These are phyloP conservation scores for Suhomyces canberraensis DNA, from an alignment of 805 yeast species.

Conservation along the genomic window DNA sequence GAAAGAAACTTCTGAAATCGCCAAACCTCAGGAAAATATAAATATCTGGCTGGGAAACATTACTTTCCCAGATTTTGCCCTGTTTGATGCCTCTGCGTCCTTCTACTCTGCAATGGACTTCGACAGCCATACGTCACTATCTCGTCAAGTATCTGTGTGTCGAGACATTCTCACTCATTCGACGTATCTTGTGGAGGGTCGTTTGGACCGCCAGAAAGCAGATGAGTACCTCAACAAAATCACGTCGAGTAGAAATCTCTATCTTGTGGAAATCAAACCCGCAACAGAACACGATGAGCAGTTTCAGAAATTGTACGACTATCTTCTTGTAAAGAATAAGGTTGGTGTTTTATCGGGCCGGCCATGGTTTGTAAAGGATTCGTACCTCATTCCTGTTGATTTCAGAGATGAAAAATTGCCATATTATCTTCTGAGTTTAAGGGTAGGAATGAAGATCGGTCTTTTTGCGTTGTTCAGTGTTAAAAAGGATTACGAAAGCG, in stretches of 20 bases:
- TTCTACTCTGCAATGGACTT: slow-evolving; percentile 31
- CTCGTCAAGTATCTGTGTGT: slow-evolving; percentile 24
- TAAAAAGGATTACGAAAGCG: slow-evolving; percentile 27
- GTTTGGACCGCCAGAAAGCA: slow-evolving; percentile 54
- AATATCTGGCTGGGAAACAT: slow-evolving; percentile 48
- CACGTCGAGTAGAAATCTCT: slow-evolving; percentile 49
- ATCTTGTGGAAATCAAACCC: slow-evolving; percentile 42
- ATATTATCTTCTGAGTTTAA: slow-evolving; percentile 14
- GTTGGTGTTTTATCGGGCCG: slow-evolving; percentile 59
- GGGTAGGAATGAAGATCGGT: slow-evolving; percentile 17
- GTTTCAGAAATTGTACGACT: slow-evolving; percentile 34
- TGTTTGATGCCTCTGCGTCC: slow-evolving; percentile 37
- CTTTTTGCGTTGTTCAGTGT: slow-evolving; percentile 37
- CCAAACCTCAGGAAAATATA: slow-evolving; percentile 1
- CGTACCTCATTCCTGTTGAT: slow-evolving; percentile 50
- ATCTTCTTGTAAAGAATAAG: slow-evolving; percentile 44
- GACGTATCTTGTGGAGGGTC: slow-evolving; percentile 55
- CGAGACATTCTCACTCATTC: slow-evolving; percentile 26
- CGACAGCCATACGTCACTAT: slow-evolving; percentile 5
- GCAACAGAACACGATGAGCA: slow-evolving; percentile 20
- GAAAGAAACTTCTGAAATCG: not conserved
- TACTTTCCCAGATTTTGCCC: slow-evolving; percentile 47
- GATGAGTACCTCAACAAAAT: slow-evolving; percentile 53
- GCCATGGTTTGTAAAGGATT: slow-evolving; percentile 56
- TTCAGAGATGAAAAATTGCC: slow-evolving; percentile 21